Evolutionary conservation across 2,329 filamentous ascomycete genomes (phyloP), one percentile per base, ranked within the genome.

Genomic region (Colletotrichum abscissum): DNA sequence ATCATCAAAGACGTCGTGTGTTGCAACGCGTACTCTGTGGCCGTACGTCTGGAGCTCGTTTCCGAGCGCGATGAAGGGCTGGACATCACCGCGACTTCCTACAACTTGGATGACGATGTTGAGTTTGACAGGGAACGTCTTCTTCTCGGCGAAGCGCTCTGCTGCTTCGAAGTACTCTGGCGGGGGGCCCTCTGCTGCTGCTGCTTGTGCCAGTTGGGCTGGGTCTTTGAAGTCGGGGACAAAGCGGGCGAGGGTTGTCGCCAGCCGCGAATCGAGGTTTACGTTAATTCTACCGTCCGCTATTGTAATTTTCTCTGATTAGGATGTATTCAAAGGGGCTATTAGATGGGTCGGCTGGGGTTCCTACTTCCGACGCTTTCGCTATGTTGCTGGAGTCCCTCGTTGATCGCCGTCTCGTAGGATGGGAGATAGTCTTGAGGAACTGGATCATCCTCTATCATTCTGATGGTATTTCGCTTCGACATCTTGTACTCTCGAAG

Each of bases 91-190:
- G 55, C 86, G 82, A 5, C 81, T 84, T 16, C 86, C 86, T 1
- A 90, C 88, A 2, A 89, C 86, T 68, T 89, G 88, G 64, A 90
- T 88, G 5, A 89, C 87, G 56, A 89, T 85, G 67, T 89, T 89
- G 26, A 89, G 78, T 22, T 65, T 73, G 12, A 69, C 65, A 1
- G 65, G 59, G 4, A 70, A 63, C 6, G 55, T 66, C 16, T 69
- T 69, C 38, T 46, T 56, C 52, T 73, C 54, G 5, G 64, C 69
- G 52, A 72, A 72, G 0, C 52, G 64, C 7, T 65, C 57, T 5
- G 69, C 69, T 19, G 64, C 64, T 28, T 73, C 70, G 42, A 73
- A 30, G 49, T 73, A 73, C 28, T 63, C 59, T 55, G 67, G 72
- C 1, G 67, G 55, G 9, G 57, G 71, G 49, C 56, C 65, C 9